Evolutionary conservation across 2,329 filamentous ascomycete genomes (phyloP).

Genomic region (Fusarium duplospermum): DNA sequence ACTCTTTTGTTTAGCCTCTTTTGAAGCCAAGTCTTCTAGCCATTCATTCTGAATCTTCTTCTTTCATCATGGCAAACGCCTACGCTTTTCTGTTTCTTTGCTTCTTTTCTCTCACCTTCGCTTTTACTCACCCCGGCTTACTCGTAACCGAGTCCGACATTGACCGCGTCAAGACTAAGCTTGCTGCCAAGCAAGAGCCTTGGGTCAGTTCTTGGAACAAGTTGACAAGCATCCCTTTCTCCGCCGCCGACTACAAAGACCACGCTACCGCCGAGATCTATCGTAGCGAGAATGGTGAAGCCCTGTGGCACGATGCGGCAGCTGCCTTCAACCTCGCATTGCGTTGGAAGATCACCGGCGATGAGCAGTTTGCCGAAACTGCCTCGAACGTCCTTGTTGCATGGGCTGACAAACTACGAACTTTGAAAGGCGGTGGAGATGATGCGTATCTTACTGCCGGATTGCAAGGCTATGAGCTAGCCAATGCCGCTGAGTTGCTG

Average conservation of each 20-base stretch:
- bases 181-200: slow-evolving; percentile 10
- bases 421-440: background rate
- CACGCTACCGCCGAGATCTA: slow-evolving; percentile 1
- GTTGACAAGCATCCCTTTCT: slow-evolving; percentile 14
- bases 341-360: background rate
- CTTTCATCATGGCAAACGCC: background rate
- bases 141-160: slow-evolving; percentile 25
- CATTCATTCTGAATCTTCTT: background rate
- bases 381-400: background rate
- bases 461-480: background rate
- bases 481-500: background rate
- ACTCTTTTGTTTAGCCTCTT: background rate
- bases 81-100: background rate
- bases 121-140: slow-evolving; percentile 20
- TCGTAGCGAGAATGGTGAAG: slow-evolving; percentile 12
- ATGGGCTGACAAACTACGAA: background rate
- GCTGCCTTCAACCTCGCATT: slow-evolving; percentile 21
- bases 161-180: slow-evolving; percentile 7
- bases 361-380: background rate
- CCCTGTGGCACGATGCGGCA: slow-evolving; percentile 23
- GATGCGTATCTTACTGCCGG: background rate
- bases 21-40: background rate
- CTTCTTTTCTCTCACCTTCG: background rate
- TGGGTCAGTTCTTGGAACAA: slow-evolving; percentile 22
- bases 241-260: background rate